A percentile compares a stretch with the other conserved stretches of the same genome.
Conservation (phyloP, 2,329 filamentous ascomycete genomes). For the Colletotrichum caudatum region DNA sequence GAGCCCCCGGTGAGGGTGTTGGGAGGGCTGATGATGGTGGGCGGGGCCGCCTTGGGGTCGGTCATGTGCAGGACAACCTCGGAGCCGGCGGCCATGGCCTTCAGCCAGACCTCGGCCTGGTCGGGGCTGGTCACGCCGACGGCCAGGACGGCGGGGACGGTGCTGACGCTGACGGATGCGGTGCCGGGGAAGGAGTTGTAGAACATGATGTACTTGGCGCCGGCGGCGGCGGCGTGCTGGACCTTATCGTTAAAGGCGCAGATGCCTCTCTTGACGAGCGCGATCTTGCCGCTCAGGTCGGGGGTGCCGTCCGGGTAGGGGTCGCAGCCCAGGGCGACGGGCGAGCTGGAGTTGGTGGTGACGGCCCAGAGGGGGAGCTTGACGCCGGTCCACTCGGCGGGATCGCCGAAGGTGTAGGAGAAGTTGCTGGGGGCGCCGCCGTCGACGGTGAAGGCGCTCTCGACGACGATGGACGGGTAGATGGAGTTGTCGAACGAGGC, state of each 20-base stretch:
- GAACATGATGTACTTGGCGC: conserved; percentile 71
- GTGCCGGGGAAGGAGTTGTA: conserved; percentile 67
- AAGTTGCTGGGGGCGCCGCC: conserved; percentile 53
- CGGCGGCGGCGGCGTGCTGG: conserved; percentile 63
- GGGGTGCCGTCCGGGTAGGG: conserved; percentile 65
- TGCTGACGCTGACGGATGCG: conserved; percentile 49
- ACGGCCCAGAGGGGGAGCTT: conserved; percentile 63
- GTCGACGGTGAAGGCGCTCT: conserved; percentile 57
- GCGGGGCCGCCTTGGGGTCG: conserved; percentile 53
- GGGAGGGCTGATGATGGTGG: conserved; percentile 49
- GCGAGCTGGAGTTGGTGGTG: conserved; percentile 59
- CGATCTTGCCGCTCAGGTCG: conserved; percentile 68
- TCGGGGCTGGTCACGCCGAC: conserved; percentile 57
- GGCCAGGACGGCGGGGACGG: conserved; percentile 50
- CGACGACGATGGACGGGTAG: conserved; percentile 57
- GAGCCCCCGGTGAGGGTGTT: conserved; percentile 64
- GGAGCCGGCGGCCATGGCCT: conserved; percentile 56
- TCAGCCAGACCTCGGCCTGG: conserved; percentile 59
- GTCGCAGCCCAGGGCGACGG: conserved; percentile 63
- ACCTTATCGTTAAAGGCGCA: conserved; percentile 69
- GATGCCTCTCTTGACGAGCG: conserved; percentile 69
- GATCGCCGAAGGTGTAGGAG: conserved; percentile 57
- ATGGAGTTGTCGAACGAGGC: conserved; percentile 63
- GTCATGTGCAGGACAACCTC: conserved; percentile 59
- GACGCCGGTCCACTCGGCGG: conserved; percentile 58